phyloP scores from a whole-genome alignment of 441 rosid genomes.

The Manihot esculenta region DNA sequence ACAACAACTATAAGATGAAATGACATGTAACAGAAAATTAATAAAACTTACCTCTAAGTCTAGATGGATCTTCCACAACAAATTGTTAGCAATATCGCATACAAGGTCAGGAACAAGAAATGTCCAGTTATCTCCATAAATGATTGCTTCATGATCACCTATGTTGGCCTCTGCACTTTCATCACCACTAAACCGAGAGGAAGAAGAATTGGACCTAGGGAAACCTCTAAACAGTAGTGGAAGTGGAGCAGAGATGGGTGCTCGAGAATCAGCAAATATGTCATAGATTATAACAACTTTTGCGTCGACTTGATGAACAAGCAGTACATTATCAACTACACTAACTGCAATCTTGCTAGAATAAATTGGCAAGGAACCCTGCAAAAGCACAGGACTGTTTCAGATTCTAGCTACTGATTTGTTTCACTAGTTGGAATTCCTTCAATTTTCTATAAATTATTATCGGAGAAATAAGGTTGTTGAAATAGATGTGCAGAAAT shows the following conservation, averaged over 20 bases:
- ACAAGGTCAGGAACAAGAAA: slow-evolving; percentile 90
- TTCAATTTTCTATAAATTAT: neutral
- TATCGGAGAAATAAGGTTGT: too few relatives aligned
- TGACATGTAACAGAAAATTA: slow-evolving; percentile 3
- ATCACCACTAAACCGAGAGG: slow-evolving; percentile 41
- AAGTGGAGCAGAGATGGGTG: slow-evolving; percentile 98
- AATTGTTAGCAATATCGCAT: slow-evolving; percentile 65
- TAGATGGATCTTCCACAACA: slow-evolving; percentile 87
- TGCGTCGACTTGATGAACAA: slow-evolving; percentile 97
- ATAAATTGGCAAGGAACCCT: slow-evolving; percentile 97
- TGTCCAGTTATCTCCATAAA: slow-evolving; percentile 89
- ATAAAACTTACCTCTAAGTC: slow-evolving; percentile 77
- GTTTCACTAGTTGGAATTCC: neutral
- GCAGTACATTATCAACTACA: slow-evolving; percentile 88
- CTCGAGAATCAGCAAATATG: slow-evolving; percentile 85
- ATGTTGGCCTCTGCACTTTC: slow-evolving; percentile 51
- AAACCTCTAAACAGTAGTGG: slow-evolving; percentile 80
- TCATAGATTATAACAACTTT: slow-evolving; percentile 93
- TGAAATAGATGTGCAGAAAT: too few relatives aligned
- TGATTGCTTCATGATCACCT: slow-evolving; percentile 51
- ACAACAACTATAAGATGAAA: neutral
- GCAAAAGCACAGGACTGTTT: slow-evolving; percentile 23
- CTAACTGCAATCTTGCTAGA: slow-evolving; percentile 85
- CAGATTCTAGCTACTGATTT: slow-evolving; percentile 14
- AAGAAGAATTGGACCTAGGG: slow-evolving; percentile 49